Evolutionary conservation across 495 filamentous ascomycete genomes (phyloP).

Genomic region (Evernia prunastri): DNA sequence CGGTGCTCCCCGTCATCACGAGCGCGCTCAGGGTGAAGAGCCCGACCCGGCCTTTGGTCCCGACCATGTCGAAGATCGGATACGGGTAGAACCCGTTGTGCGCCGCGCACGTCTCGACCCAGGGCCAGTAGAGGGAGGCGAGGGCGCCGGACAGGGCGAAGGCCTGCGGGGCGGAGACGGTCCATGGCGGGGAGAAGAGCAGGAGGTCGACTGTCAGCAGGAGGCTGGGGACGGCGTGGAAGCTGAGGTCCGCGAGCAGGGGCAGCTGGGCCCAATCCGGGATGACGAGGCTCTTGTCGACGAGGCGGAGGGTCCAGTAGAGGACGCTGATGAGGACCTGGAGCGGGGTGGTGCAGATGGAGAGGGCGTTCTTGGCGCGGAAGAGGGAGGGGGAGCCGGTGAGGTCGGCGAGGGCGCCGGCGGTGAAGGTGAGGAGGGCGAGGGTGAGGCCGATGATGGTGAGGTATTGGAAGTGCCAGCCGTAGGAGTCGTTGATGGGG

Average conservation of each 20-base stretch:
- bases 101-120: slow-evolving; percentile 73
- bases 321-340: slow-evolving; percentile 78
- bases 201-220: slow-evolving; percentile 67
- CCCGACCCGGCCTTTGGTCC: slow-evolving; percentile 52
- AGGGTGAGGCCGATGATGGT: slow-evolving; percentile 75
- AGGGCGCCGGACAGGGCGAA: slow-evolving; percentile 56
- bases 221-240: slow-evolving; percentile 71
- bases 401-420: slow-evolving; percentile 70
- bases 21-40: slow-evolving; percentile 65
- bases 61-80: slow-evolving; percentile 65
- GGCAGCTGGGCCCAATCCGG: slow-evolving; percentile 44
- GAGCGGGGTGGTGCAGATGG: slow-evolving; percentile 66
- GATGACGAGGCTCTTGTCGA: slow-evolving; percentile 58
- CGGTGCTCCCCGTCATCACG: slow-evolving; percentile 65
- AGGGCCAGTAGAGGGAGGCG: slow-evolving; percentile 77
- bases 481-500: slow-evolving; percentile 54
- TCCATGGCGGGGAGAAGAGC: slow-evolving; percentile 76
- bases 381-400: slow-evolving; percentile 61
- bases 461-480: slow-evolving; percentile 79
- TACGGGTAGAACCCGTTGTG: slow-evolving; percentile 87
- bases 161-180: slow-evolving; percentile 53
- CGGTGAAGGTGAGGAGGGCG: slow-evolving; percentile 59
- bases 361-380: slow-evolving; percentile 64
- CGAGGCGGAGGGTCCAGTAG: slow-evolving; percentile 70
- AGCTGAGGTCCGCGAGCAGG: slow-evolving; percentile 57